These are phyloP conservation scores for Helenozyma rhizophorensis DNA, from an alignment of 805 yeast genomes.

Conservation along the genomic window DNA sequence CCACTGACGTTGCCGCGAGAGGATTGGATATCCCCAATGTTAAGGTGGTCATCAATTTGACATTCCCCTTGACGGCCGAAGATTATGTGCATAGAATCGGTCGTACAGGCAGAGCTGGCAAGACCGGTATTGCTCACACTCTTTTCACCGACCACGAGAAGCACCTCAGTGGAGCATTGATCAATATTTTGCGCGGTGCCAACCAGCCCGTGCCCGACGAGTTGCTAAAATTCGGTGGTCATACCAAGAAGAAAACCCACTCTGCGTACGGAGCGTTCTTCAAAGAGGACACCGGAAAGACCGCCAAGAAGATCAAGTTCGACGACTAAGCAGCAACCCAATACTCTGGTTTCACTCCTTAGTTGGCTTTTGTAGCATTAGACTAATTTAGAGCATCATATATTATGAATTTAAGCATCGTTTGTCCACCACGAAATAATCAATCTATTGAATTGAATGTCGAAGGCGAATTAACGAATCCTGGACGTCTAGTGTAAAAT, in stretches of 20 bases:
- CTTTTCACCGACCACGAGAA: slow-evolving; percentile 95
- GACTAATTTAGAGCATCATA: no score
- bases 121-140: slow-evolving; percentile 91
- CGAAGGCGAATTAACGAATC: no score
- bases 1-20: slow-evolving; percentile 98
- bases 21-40: slow-evolving; percentile 98
- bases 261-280: slow-evolving; percentile 97
- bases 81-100: slow-evolving; percentile 98
- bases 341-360: no score
- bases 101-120: slow-evolving; percentile 97
- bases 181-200: slow-evolving; percentile 90
- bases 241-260: slow-evolving; percentile 96
- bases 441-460: no score
- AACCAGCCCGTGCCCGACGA: slow-evolving; percentile 95
- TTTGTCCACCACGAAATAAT: no score
- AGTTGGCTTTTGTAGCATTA: no score
- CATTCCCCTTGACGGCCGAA: slow-evolving; percentile 94
- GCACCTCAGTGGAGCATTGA: slow-evolving; percentile 90
- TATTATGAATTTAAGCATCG: no score
- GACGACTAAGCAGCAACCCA: slow-evolving; percentile 35
- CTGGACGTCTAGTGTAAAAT: no score
- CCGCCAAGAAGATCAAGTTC: slow-evolving; percentile 88
- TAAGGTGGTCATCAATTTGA: slow-evolving; percentile 87
- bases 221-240: slow-evolving; percentile 91
- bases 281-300: slow-evolving; percentile 80